Percentiles rank a stretch among this genome's conserved stretches.
phyloP scores from a whole-genome alignment of 305 asterid genomes.

The Fraxinus xanthoxyloides region DNA sequence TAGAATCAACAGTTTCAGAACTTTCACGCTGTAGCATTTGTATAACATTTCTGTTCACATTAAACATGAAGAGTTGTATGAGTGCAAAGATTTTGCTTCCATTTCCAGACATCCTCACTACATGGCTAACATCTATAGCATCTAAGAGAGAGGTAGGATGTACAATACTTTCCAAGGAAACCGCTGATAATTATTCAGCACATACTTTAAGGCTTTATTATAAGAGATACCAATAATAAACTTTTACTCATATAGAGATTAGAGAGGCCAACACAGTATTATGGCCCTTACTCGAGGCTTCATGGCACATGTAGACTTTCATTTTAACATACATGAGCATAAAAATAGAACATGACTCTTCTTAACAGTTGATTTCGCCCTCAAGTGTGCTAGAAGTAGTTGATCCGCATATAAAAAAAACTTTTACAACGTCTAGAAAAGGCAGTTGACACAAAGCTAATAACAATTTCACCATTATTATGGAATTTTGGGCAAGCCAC shows the following conservation, averaged over 20 bases:
- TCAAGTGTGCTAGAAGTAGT: not conserved
- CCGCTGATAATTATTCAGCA: not conserved
- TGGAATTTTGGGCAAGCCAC: not conserved
- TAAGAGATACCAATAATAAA: not conserved
- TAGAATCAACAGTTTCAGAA: not conserved
- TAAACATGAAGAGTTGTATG: not conserved
- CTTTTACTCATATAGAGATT: not conserved
- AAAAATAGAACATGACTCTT: not conserved
- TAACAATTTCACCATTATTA: not conserved
- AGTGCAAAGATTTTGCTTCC: not conserved
- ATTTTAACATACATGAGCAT: slow-evolving; percentile 7
- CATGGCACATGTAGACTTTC: slow-evolving; percentile 1
- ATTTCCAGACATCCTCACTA: not conserved
- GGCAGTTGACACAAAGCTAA: not conserved
- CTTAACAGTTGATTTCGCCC: slow-evolving; percentile 2
- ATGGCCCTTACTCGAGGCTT: not conserved
- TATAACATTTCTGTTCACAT: not conserved
- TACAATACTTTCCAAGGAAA: not conserved
- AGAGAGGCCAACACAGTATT: not conserved
- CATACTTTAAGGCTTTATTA: not conserved
- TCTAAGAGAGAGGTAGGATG: not conserved
- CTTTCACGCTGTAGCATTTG: not conserved
- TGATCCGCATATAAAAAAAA: not conserved
- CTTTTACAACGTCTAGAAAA: not conserved
- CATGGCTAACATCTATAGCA: not conserved